Evolutionary conservation across 805 yeast species (phyloP), one percentile per base, ranked within the genome.

Genomic region (Lipomyces spencermartinsiae): DNA sequence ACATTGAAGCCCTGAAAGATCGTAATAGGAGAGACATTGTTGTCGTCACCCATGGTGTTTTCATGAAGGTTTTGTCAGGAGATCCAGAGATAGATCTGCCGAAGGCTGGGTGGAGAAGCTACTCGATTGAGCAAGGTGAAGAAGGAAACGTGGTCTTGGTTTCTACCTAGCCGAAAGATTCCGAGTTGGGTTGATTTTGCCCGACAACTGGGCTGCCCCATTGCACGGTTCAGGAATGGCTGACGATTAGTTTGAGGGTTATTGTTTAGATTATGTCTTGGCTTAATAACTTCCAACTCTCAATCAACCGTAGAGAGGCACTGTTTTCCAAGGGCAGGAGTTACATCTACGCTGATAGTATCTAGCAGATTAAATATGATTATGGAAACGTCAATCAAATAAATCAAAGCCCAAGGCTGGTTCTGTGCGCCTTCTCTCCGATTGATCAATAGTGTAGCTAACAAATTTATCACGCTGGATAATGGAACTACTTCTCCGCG

Each of bases 61-160:
- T 43, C 22, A 43, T 43, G 49, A 43, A 43, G 49, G 9, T 16
- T 43, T 43, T 43, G 49, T 43, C 49, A n/a, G 49, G 49, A n/a
- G 49, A 43, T 43, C 49, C 49, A 43, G 49, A 16, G 22, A 16
- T 43, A 16, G 49, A 43, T 43, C 49, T 43, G 49, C 49, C 49
- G 22, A 43, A 43, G 49, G 49, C 49, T 43, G 49, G 49, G n/a
- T 43, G 49, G 49, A 43, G 49, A 43, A 43, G 10, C 16, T 43
- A 43, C 49, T 16, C 49, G 49, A 43, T 43, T 5, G 10, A 43
- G 49, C 49, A n/a, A 16, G 22, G n/a, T 43, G 22, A 43, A n/a
- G 49, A 5, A 5, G 49, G 49, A 16, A 43, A 14, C 8, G 19
- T 43, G 19, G 49, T 43, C 1, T n/a, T 43, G 19, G 49, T 7